Conservation (phyloP, 192 early-diverging fungal species). For the Gryganskiella cystojenkinii region DNA sequence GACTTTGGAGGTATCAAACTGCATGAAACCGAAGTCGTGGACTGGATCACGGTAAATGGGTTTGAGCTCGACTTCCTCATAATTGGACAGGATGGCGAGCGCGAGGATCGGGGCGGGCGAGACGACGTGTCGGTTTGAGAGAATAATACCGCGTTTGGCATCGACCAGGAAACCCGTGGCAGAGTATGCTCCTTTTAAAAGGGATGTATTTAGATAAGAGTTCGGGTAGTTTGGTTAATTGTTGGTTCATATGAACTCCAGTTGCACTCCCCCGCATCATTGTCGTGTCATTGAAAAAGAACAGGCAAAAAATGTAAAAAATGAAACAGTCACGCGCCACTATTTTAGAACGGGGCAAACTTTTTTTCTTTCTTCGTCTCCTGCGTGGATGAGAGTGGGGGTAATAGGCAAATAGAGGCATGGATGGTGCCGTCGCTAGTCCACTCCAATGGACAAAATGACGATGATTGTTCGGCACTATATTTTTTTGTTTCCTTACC, state of each 20-base stretch:
- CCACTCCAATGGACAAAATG: not conserved
- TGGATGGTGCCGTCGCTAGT: not conserved
- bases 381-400: too few relatives aligned
- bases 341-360: not conserved
- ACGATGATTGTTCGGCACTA: not conserved
- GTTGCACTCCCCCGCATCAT: too few relatives aligned
- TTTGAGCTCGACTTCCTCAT: slow-evolving; percentile 77
- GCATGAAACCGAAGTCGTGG: slow-evolving; percentile 87
- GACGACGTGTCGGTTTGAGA: slow-evolving; percentile 85
- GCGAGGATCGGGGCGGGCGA: slow-evolving; percentile 78
- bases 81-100: slow-evolving; percentile 78
- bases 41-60: slow-evolving; percentile 85
- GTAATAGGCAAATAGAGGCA: not conserved
- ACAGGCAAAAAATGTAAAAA: not conserved
- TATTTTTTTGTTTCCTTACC: slow-evolving; percentile 58
- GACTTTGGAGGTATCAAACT: slow-evolving; percentile 75
- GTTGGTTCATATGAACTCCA: not conserved
- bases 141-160: slow-evolving; percentile 75
- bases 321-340: slow-evolving; percentile 4
- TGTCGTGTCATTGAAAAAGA: not conserved
- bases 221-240: not conserved
- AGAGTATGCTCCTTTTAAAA: slow-evolving; percentile 57
- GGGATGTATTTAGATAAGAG: not conserved
- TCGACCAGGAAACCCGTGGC: slow-evolving; percentile 86
- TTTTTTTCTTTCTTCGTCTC: not conserved